Evolutionary conservation across 2,329 filamentous ascomycete species (phyloP), one percentile per base, ranked within the genome.

Genomic region (Coniochaeta sp.): DNA sequence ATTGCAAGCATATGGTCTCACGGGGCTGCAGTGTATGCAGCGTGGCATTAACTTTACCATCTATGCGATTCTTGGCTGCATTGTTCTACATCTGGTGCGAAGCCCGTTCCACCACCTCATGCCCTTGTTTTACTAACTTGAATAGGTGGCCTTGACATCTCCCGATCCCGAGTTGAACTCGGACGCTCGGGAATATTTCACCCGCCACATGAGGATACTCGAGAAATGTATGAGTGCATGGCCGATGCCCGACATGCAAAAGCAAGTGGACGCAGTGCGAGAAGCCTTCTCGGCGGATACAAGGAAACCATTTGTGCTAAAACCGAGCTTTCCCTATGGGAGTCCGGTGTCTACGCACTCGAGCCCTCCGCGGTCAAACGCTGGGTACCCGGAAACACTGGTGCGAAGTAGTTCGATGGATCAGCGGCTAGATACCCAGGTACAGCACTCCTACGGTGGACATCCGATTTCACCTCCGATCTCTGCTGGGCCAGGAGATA

Each of bases 11-110:
- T 96, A 88, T 72, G 91, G 92, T 2, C 77, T 96, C 62, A 84
- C 84, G 17, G 93, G 93, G 0, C 79, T 98, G 17, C 81, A 95
- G 66, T 96, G 89, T 75, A 97, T 97, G 93, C 89, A 93, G 69
- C 84, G 93, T 65, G 93, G 93, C 42, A 92, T 96, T 71, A 96
- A 93, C 73, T 98, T 96, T 69, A 91, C 91, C 6, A 91, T 98
- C n/a, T 98, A 98, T 70, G 87, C 88, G 60, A 86, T 96, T 28
- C 77, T 98, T 54, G 95, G 91, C 0, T 96, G 93, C 77, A 93
- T 93, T 26, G 93, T 97, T 74, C 82, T 98, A 59, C 93, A 98
- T 73, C 75, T 98, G 74, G 93, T 97, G 80, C 74, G 91, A 44
- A 38, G 17, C 4, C 28, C 30, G n/a, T 19, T 36, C 16, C 28